Evolutionary conservation across 1,284 basidiomycete species (phyloP).

Genomic region (Ceratobasidium sp.): DNA sequence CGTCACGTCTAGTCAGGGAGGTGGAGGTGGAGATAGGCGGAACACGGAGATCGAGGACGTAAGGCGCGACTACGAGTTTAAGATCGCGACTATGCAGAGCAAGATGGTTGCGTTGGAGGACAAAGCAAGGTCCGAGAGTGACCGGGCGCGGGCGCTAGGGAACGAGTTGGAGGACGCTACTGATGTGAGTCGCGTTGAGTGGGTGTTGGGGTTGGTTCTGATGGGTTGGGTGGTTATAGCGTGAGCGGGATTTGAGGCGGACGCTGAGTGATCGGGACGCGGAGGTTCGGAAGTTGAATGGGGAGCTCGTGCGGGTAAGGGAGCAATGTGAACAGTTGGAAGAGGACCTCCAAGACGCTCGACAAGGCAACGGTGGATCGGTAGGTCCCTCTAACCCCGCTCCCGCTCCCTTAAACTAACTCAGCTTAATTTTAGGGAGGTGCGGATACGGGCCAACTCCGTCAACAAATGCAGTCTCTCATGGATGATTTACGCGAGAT

Average conservation of each 20-base stretch:
- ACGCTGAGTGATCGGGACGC: conserved; percentile 72
- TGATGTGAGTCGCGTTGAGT: conserved; percentile 60
- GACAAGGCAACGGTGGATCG: conserved; percentile 59
- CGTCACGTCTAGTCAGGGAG: conserved; percentile 61
- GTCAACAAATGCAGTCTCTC: conserved; percentile 87
- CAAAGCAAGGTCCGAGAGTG: conserved; percentile 49
- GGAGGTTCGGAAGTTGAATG: conserved; percentile 79
- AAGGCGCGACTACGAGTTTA: conserved; percentile 89
- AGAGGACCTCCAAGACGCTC: conserved; percentile 64
- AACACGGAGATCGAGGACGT: conserved; percentile 68
- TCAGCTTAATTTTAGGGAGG: conserved; percentile 59
- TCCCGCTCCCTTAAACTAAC: not conserved
- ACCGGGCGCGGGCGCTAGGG: conserved; percentile 70
- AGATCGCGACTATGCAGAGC: conserved; percentile 89
- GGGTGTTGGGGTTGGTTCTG: conserved; percentile 7
- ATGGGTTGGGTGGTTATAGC: conserved; percentile 9
- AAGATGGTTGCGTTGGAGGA: conserved; percentile 77
- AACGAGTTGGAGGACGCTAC: conserved; percentile 73
- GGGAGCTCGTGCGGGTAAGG: conserved; percentile 79
- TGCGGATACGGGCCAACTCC: conserved; percentile 82
- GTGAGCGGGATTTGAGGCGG: conserved; percentile 30
- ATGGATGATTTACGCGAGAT: conserved; percentile 86
- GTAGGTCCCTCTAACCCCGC: conserved; percentile 50
- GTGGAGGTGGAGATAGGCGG: conserved; percentile 36
- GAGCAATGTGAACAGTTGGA: conserved; percentile 82